Base-by-base conservation (phyloP, 306 rosid genomes). In the Vachellia collinsii region DNA sequence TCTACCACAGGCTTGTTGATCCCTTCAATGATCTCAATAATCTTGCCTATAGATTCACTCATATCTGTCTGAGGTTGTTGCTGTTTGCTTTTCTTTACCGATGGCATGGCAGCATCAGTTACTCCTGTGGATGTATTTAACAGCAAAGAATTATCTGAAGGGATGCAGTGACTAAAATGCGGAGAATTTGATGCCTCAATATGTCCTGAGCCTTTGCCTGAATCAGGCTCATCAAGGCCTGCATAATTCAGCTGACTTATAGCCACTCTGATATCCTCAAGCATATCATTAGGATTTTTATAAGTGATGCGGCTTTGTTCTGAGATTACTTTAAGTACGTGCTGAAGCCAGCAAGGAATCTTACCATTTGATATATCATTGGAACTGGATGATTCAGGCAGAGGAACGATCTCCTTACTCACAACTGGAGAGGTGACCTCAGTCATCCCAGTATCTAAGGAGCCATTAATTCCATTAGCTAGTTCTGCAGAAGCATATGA, bases 1-100 rank as follows among this genome's bases (percentile, higher is more conserved):
- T 87, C 89, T 22, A 80, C 79, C 53, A 87, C 81, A 11, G 86
- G 78, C 74, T 83, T 56, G 80, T 65, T 74, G 68, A 87, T 85
- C 82, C 91, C 89, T 77, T 90, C 92, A 58, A 90, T 84, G 68
- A 90, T 89, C 85, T 90, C 89, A 76, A 90, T 87, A 77, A 90
- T 74, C 81, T 86, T 90, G 70, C 79, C 76, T 6, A 90, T 34
- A 4, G 87, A 84, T 74, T 79, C 80, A 47, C 61, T 79, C 61
- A 85, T 67, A 77, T 83, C 85, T 17, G 83, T 51, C 58, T 70
- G 81, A 42, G 73, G 64, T 65, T 76, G 85, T 53, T 74, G 34
- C 34, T 29, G 46, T 39, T 53, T 77, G 72, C 62, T 73, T 63
- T 42, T 84, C 77, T 72, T 78, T 50, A 72, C 8, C 43, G 56